Percentiles rank a stretch among this genome's conserved stretches.
Conservation (phyloP, 2,329 filamentous ascomycete genomes). For the Trichoderma semiorbis region DNA sequence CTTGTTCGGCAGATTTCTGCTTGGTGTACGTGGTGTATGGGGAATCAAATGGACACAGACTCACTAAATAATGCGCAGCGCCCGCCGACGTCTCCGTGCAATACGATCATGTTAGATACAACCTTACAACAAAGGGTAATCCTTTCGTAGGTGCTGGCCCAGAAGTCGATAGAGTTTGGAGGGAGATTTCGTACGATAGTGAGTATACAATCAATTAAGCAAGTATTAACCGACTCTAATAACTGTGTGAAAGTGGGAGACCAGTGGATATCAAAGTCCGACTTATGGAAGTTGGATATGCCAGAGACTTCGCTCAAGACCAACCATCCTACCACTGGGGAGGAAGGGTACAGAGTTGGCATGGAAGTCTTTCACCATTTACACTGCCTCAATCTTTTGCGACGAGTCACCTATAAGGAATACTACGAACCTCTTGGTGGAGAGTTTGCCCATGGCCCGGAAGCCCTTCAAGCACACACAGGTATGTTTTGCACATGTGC, state of each 20-base stretch:
- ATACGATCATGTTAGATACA: not conserved
- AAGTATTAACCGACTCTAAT: not conserved
- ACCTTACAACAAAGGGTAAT: not conserved
- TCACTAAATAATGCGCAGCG: not conserved
- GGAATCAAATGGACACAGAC: not conserved
- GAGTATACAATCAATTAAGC: not conserved
- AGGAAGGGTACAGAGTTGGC: slow-evolving; percentile 2
- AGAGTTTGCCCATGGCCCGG: not conserved
- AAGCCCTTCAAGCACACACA: not conserved
- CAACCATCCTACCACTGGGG: not conserved
- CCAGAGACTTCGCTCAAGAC: not conserved
- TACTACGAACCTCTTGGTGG: not conserved
- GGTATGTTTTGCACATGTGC: not conserved
- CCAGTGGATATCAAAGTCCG: not conserved
- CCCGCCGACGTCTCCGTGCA: not conserved
- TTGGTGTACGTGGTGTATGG: not conserved
- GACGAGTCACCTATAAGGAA: not conserved
- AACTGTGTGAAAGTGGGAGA: not conserved
- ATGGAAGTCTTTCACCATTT: slow-evolving; percentile 1
- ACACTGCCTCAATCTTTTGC: not conserved
- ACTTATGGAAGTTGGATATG: not conserved
- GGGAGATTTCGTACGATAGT: slow-evolving; percentile 1
- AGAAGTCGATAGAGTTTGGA: not conserved
- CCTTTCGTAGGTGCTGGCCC: not conserved
- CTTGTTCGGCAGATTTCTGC: not conserved